A percentile compares a stretch with the other conserved stretches of the same genome.
Conservation (phyloP, 2,329 filamentous ascomycete genomes). For the Tricladium varicosporioides region DNA sequence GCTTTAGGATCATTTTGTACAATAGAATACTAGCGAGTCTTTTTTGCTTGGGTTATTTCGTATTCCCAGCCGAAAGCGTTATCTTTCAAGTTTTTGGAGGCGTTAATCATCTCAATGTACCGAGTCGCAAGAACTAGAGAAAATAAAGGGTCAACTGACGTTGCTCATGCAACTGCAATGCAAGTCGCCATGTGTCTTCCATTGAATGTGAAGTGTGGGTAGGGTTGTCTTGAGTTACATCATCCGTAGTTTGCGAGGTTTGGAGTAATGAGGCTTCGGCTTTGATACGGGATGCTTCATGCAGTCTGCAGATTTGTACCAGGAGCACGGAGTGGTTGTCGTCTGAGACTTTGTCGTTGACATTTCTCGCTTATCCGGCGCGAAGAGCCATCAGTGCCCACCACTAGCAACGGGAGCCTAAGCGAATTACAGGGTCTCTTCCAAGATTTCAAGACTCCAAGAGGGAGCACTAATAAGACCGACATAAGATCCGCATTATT, state of each 20-base stretch:
- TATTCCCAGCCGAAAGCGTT: background rate
- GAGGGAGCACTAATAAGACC: background rate
- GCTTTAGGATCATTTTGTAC: constrained; percentile 9
- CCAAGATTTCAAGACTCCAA: background rate
- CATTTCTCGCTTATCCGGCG: background rate
- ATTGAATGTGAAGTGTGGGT: background rate
- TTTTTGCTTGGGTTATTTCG: background rate
- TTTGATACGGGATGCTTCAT: background rate
- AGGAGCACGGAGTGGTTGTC: background rate
- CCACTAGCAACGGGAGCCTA: background rate
- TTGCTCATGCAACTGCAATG: background rate
- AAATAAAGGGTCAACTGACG: background rate
- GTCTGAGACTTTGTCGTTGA: background rate
- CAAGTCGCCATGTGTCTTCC: background rate
- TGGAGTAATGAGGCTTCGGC: background rate
- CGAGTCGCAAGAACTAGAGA: background rate
- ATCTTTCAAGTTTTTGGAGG: background rate
- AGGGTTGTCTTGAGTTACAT: background rate
- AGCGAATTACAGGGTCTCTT: background rate
- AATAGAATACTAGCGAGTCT: background rate
- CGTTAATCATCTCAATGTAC: background rate
- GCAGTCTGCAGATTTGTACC: background rate
- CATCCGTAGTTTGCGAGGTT: background rate
- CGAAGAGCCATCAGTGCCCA: background rate
- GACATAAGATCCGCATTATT: background rate